Evolutionary conservation across 2,329 filamentous ascomycete species (phyloP), one percentile per base, ranked within the genome.

Genomic region (Sarocladium kiliense): DNA sequence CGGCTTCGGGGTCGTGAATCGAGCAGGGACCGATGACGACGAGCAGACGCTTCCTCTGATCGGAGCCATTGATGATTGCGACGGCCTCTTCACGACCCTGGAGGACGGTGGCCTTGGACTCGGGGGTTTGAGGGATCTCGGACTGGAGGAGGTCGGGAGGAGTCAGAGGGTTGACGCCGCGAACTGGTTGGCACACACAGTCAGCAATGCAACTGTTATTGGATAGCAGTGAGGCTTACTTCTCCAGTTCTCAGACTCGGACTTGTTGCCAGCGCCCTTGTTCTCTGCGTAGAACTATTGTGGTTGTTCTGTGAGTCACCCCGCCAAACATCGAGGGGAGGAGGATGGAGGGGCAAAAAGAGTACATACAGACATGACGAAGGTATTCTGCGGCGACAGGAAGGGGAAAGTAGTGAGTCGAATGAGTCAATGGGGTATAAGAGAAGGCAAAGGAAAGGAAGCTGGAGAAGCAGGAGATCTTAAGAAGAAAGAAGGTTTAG

Each of bases 21-120:
- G 91, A 96, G 80, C 94, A 99, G 25, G 94, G 94, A 1, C 94
- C 94, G 60, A 97, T 86, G 66, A 97, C 87, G 60, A 99, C 79
- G 41, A 84, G 75, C 55, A 85, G 73, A 42, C 81, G 76, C 53
- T 80, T 68, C 62, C 87, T 83, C 59, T 79, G 74, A 55, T 88
- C 82, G 32, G 75, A 81, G 59, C 82, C 85, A 58, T 86, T 86
- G 66, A 91, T 85, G 23, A 91, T 74, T n/a, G 83, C 81, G 54
- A 82, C 81, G 27, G 81, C 79, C 68, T 91, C 83, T 54, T 84
- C 79, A 41, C 85, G 82, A 58, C 82, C 79, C 58, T 77, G 66
- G 53, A 86, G 66, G 32, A 88, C 85, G 3, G 85, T 87, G 64
- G 74, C 70, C 64, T 82, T 82, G 56, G 80, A 84, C 59, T 73